Conservation (phyloP, 2,329 filamentous ascomycete species). For the Paramyrothecium sp. region DNA sequence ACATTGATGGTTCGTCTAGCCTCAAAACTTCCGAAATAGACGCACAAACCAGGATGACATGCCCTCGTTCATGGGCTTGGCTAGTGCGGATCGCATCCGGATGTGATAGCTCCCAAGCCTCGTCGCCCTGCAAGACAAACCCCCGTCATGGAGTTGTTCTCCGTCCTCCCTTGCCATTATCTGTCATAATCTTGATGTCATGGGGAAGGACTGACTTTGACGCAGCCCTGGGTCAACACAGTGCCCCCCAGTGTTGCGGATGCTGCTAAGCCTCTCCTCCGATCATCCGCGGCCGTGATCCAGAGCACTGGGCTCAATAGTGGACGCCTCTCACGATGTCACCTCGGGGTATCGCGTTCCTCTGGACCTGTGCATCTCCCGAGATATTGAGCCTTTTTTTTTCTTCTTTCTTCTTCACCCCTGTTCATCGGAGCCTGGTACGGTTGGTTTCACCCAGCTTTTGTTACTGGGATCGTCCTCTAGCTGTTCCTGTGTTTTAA, state of each 20-base stretch:
- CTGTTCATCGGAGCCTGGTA: no score
- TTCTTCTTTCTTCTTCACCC: no score
- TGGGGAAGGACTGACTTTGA: neutral
- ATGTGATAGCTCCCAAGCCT: neutral
- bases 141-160: neutral
- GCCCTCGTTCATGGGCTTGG: no score
- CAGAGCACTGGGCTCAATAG: neutral
- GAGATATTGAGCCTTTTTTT: no score
- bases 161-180: neutral
- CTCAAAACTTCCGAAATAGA: neutral
- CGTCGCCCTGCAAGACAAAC: neutral
- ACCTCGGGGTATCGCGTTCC: neutral
- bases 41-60: no score
- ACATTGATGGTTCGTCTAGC: neutral
- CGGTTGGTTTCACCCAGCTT: no score
- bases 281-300: neutral
- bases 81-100: neutral
- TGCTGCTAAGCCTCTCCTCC: neutral
- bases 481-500: no score
- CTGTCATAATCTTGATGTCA: neutral
- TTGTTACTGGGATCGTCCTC: no score
- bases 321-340: neutral
- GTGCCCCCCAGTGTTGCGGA: neutral
- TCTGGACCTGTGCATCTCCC: neutral
- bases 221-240: neutral